Evolutionary conservation across 2,329 filamentous ascomycete species (phyloP).

Genomic region (Aspergillus awamori): DNA sequence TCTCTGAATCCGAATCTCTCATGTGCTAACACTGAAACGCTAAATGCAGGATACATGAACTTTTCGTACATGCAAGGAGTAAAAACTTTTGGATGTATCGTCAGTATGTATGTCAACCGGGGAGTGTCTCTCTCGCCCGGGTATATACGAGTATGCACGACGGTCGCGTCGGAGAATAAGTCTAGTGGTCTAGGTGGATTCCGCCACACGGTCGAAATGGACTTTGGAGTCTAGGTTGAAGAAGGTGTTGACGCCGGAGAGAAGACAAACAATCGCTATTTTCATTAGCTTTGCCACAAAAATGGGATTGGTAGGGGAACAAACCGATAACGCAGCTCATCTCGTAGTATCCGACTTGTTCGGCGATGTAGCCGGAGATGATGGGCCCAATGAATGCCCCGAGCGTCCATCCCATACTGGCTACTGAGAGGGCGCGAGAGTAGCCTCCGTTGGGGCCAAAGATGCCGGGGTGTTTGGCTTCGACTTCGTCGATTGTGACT

Average conservation of each 20-base stretch:
- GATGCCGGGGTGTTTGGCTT: slow-evolving; percentile 25
- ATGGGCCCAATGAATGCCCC: slow-evolving; percentile 30
- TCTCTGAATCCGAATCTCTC: neutral
- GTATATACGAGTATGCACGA: too few species aligned
- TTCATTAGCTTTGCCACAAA: neutral
- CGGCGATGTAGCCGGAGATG: slow-evolving; percentile 23
- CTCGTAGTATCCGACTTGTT: slow-evolving; percentile 26
- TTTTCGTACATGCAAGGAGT: neutral
- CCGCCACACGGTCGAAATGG: slow-evolving; percentile 7
- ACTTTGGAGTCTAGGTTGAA: slow-evolving; percentile 10
- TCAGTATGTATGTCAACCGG: neutral
- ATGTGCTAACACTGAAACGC: neutral
- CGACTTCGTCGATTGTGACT: slow-evolving; percentile 28
- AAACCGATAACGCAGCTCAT: slow-evolving; percentile 27
- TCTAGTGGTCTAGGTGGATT: neutral
- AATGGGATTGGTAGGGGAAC: neutral
- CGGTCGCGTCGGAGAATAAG: neutral
- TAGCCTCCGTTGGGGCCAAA: slow-evolving; percentile 33
- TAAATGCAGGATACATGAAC: neutral
- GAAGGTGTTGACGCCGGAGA: slow-evolving; percentile 17
- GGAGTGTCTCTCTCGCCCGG: too few species aligned
- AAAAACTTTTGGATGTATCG: neutral
- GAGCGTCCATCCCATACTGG: slow-evolving; percentile 28
- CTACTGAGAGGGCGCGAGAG: slow-evolving; percentile 28
- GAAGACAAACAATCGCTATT: slow-evolving; percentile 21